phyloP scores from a whole-genome alignment of 257 asterid genomes.

The Przewalskia tangutica region DNA sequence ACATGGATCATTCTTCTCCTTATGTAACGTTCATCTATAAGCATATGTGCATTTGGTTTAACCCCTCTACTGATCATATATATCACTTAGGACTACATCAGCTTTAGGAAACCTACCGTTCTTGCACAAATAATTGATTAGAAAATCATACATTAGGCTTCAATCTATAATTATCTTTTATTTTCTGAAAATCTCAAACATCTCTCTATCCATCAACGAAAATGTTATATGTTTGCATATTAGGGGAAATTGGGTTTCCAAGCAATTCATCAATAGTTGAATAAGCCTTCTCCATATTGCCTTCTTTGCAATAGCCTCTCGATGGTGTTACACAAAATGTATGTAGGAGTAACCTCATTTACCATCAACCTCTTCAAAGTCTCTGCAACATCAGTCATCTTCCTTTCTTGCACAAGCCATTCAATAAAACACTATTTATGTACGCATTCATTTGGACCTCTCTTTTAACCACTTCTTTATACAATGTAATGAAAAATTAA shows the following conservation, averaged over 20 bases:
- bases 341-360: constrained; percentile 5
- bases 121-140: constrained; percentile 39
- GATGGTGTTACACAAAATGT: constrained; percentile 43
- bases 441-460: constrained; percentile 41
- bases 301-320: constrained; percentile 49
- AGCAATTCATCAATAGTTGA: constrained; percentile 41
- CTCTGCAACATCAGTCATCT: constrained; percentile 45
- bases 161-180: constrained; percentile 37
- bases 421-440: constrained; percentile 41
- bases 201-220: constrained; percentile 47
- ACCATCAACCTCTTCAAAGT: constrained; percentile 37
- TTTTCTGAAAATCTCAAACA: constrained; percentile 57
- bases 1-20: constrained; percentile 41
- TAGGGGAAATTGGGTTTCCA: constrained; percentile 40
- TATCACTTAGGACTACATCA: too few species aligned
- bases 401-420: constrained; percentile 46
- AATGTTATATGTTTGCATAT: constrained; percentile 55
- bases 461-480: constrained; percentile 32
- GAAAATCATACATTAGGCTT: constrained; percentile 48
- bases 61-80: constrained; percentile 2
- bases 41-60: constrained; percentile 47
- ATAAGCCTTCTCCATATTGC: constrained; percentile 42
- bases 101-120: too few species aligned
- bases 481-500: constrained; percentile 44
- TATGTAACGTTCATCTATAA: constrained; percentile 34